A percentile compares a stretch with the other conserved stretches of the same genome.
These are phyloP conservation scores for Exophiala viscosa DNA, from an alignment of 2,329 filamentous ascomycete genomes.

Conservation along the genomic window DNA sequence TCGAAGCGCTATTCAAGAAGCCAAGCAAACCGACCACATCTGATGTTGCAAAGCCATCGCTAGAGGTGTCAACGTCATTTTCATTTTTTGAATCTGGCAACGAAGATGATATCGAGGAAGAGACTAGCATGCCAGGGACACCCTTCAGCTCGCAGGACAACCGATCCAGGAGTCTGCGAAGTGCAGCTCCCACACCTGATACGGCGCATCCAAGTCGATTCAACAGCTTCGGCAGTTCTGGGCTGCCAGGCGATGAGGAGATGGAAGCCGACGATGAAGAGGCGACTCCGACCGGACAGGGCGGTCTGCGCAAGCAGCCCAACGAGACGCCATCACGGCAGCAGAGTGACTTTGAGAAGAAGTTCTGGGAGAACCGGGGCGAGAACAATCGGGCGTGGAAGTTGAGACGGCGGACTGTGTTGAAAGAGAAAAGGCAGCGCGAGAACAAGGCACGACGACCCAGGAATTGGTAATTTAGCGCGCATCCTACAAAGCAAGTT, in stretches of 20 bases:
- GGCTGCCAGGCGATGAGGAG: constrained; percentile 19
- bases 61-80: constrained; percentile 59
- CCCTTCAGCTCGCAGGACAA: constrained; percentile 79
- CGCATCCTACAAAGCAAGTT: too few species aligned
- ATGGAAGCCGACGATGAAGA: constrained; percentile 28
- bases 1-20: constrained; percentile 89
- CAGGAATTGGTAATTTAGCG: constrained; percentile 19
- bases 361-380: constrained; percentile 56
- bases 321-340: constrained; percentile 14
- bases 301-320: constrained; percentile 12
- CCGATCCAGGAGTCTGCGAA: constrained; percentile 63
- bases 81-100: constrained; percentile 68
- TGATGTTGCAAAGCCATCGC: constrained; percentile 34
- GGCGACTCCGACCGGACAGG: neutral
- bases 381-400: constrained; percentile 52
- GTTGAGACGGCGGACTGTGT: constrained; percentile 55
- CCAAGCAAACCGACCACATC: constrained; percentile 45
- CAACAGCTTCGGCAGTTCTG: constrained; percentile 25
- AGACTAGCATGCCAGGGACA: constrained; percentile 60
- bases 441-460: constrained; percentile 49
- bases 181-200: constrained; percentile 90
- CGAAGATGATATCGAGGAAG: constrained; percentile 45
- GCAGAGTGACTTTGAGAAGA: constrained; percentile 59
- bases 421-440: constrained; percentile 58
- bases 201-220: constrained; percentile 66